Evolutionary conservation across 768 basidiomycete species (phyloP), one percentile per base, ranked within the genome.

Genomic region (Cystofilobasidium ferigula): DNA sequence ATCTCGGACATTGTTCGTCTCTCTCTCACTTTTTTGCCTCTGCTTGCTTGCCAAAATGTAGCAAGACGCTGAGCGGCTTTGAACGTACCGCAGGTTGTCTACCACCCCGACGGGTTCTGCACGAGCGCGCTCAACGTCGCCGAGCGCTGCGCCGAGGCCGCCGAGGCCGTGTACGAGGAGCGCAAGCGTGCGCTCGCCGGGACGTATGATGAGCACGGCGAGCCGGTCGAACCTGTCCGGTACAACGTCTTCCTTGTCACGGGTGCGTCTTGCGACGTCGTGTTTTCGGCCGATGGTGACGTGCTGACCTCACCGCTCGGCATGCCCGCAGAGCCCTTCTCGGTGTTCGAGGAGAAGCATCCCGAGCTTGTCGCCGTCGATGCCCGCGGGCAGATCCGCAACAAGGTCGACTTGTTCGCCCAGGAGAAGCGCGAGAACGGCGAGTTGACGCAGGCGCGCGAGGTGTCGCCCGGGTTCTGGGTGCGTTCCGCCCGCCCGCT

Each of bases 341-440:
- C 73, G 6, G 70, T 68, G 3, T 77, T 78, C 60, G 78, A 78
- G 69, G 48, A 56, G 26, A 5, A 71, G 36, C 71, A 69, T 68
- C 76, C 76, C 1, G 69, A 75, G 35, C 73, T 78, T 45, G 74
- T 78, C 61, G 72, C 72, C 13, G 69, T 76, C 42, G 72, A 76
- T 67, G 69, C 71, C n/a, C 43, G 57, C 45, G 78, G 76, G 36
- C 69, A 64, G 51, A 26, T 67, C 10, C 63, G 69, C 34, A 70
- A 72, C 63, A 69, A 71, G 35, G 82, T 89, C 73, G 83, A 89
- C 73, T 90, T 92, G 75, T 84, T 87, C 18, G 82, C 84, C 72
- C 80, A 88, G 38, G 90, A 94, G 77, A 83, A 83, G 75, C 87
- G 89, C 68, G 91, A 93, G 78, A 93, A 92, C 88, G 79, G 86